Conservation (phyloP, 2,329 filamentous ascomycete species). For the Nakataea oryzae region DNA sequence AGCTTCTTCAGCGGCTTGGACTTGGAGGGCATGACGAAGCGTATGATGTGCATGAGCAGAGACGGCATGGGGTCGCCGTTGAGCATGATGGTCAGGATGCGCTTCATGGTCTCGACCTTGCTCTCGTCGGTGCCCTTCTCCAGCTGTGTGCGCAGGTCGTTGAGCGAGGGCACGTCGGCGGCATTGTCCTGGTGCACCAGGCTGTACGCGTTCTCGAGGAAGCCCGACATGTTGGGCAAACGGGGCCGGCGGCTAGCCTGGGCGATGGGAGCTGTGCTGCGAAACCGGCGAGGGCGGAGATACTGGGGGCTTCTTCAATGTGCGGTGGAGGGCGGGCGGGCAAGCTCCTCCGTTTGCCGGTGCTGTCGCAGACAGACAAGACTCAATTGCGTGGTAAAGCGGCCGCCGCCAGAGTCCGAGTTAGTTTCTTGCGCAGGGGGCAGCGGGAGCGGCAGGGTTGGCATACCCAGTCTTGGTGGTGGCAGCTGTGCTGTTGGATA, state of each 20-base stretch:
- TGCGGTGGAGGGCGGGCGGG: not conserved
- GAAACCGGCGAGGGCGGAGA: not conserved
- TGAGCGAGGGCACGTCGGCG: slow-evolving; percentile 79
- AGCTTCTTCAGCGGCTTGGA: slow-evolving; percentile 96
- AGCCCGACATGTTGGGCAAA: slow-evolving; percentile 72
- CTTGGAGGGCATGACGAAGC: slow-evolving; percentile 98
- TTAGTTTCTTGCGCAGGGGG: not conserved
- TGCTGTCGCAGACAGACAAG: not conserved
- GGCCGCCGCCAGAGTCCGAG: not conserved
- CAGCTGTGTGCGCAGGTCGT: slow-evolving; percentile 84
- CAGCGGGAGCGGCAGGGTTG: not conserved
- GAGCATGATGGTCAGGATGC: slow-evolving; percentile 92
- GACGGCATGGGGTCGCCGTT: slow-evolving; percentile 95
- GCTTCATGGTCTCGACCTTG: slow-evolving; percentile 94
- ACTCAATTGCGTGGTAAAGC: not conserved
- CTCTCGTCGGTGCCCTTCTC: slow-evolving; percentile 90
- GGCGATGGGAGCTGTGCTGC: not conserved
- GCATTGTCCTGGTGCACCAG: slow-evolving; percentile 96
- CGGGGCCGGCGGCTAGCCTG: slow-evolving; percentile 1
- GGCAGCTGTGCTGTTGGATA: slow-evolving; percentile 1
- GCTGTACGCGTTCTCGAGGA: slow-evolving; percentile 91
- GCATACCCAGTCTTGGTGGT: slow-evolving; percentile 1
- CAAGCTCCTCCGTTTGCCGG: not conserved
- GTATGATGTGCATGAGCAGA: slow-evolving; percentile 98
- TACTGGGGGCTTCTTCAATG: not conserved